phyloP scores from a whole-genome alignment of 257 asterid genomes.

The Eustoma russellianum region DNA sequence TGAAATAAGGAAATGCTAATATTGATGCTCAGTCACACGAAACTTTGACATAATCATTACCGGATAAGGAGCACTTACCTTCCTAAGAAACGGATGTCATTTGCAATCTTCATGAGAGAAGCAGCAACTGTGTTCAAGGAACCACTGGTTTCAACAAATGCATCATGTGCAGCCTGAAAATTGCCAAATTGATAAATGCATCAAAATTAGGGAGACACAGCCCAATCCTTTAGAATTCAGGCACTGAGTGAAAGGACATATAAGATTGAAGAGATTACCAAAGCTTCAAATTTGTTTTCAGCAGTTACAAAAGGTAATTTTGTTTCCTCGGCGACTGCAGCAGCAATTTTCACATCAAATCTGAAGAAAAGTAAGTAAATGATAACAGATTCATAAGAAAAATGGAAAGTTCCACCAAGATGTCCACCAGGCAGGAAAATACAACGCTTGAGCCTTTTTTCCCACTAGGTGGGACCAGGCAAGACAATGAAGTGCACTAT shows the following conservation, averaged over 20 bases:
- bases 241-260: slow-evolving; percentile 9
- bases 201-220: slow-evolving; percentile 7
- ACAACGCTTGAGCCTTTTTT: too few relatives aligned
- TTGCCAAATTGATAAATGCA: neutral
- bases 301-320: slow-evolving; percentile 94
- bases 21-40: slow-evolving; percentile 14
- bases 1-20: slow-evolving; percentile 22
- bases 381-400: slow-evolving; percentile 1
- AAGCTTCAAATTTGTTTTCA: slow-evolving; percentile 97
- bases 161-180: slow-evolving; percentile 95
- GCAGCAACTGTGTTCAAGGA: slow-evolving; percentile 83
- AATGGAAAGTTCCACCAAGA: neutral
- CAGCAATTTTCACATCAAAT: slow-evolving; percentile 92
- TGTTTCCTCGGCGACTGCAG: slow-evolving; percentile 96
- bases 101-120: slow-evolving; percentile 95
- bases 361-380: slow-evolving; percentile 26
- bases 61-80: slow-evolving; percentile 37
- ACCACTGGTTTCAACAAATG: slow-evolving; percentile 93
- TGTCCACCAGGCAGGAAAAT: too few relatives aligned
- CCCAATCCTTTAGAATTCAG: slow-evolving; percentile 4
- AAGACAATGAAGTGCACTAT: neutral
- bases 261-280: slow-evolving; percentile 45
- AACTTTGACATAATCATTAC: slow-evolving; percentile 9
- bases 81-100: slow-evolving; percentile 92
- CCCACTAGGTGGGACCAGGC: neutral